Evolutionary conservation across 768 basidiomycete species (phyloP).

Genomic region (Agrocybe praecox): DNA sequence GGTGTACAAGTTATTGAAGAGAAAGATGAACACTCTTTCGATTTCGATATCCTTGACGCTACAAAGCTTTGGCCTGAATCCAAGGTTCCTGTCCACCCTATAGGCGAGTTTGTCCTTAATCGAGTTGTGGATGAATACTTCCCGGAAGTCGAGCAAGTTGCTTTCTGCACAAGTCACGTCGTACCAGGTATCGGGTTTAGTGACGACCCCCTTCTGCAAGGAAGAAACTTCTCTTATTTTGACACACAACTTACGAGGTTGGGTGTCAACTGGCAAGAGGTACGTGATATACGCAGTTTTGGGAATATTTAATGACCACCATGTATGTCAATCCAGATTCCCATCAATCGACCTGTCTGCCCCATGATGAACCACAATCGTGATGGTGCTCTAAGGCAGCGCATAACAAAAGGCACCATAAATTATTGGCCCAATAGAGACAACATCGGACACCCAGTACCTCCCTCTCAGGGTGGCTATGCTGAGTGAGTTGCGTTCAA

Average conservation of each 20-base stretch:
- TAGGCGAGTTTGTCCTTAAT: slow-evolving; percentile 75
- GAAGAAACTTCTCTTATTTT: slow-evolving; percentile 85
- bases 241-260: slow-evolving; percentile 84
- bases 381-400: slow-evolving; percentile 59
- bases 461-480: slow-evolving; percentile 57
- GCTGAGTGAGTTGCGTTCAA: slow-evolving; percentile 39
- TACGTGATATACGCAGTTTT: slow-evolving; percentile 19
- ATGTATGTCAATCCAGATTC: slow-evolving; percentile 51
- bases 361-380: slow-evolving; percentile 73
- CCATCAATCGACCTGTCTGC: slow-evolving; percentile 82
- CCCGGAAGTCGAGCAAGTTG: slow-evolving; percentile 86
- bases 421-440: slow-evolving; percentile 89
- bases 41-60: slow-evolving; percentile 86
- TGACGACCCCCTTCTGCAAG: slow-evolving; percentile 81
- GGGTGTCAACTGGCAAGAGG: slow-evolving; percentile 80
- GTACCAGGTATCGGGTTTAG: slow-evolving; percentile 73
- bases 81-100: slow-evolving; percentile 71
- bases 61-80: slow-evolving; percentile 90
- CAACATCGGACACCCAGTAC: slow-evolving; percentile 47
- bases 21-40: slow-evolving; percentile 76
- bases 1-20: slow-evolving; percentile 75
- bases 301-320: neutral
- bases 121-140: slow-evolving; percentile 76
- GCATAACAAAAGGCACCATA: slow-evolving; percentile 56
- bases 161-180: slow-evolving; percentile 79